Conservation (phyloP, 73 alveolate genomes). For the Halteria grandinella region DNA sequence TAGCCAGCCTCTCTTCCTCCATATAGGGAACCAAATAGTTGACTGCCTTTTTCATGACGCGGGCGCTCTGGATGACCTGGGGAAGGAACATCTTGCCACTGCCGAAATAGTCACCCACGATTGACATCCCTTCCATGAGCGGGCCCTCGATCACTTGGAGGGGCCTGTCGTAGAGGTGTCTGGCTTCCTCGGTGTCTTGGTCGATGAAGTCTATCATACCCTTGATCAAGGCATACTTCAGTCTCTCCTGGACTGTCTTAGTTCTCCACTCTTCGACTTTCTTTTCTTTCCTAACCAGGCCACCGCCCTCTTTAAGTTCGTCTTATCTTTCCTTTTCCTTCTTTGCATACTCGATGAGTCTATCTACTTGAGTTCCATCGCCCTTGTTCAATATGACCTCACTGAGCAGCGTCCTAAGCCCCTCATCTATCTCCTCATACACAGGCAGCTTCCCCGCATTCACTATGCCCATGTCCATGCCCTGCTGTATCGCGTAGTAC, state of each 20-base stretch:
- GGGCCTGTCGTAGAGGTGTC: constrained; percentile 59
- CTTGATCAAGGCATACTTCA: constrained; percentile 77
- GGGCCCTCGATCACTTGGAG: constrained; percentile 91
- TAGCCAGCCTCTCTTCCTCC: constrained; percentile 71
- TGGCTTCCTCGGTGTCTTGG: constrained; percentile 83
- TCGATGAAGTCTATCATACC: constrained; percentile 84
- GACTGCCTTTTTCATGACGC: constrained; percentile 92
- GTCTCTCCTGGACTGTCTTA: constrained; percentile 64
- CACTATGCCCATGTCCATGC: constrained; percentile 85
- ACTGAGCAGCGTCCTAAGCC: constrained; percentile 44
- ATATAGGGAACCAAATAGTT: constrained; percentile 85
- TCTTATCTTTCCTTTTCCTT: constrained; percentile 49
- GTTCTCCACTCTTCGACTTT: constrained; percentile 76
- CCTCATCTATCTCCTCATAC: constrained; percentile 72
- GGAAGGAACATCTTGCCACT: constrained; percentile 93
- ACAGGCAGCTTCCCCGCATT: constrained; percentile 81
- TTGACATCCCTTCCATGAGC: constrained; percentile 86
- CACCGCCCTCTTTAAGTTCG: constrained; percentile 33
- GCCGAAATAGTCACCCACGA: constrained; percentile 90
- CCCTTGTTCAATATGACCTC: constrained; percentile 62
- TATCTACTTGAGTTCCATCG: constrained; percentile 70
- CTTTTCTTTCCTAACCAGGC: constrained; percentile 32
- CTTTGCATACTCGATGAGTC: constrained; percentile 32
- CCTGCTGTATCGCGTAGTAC: constrained; percentile 68
- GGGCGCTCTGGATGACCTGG: constrained; percentile 86